Percentiles rank a stretch among this genome's conserved stretches.
Conservation (phyloP, 495 filamentous ascomycete species). For the Xylaria castorea region DNA sequence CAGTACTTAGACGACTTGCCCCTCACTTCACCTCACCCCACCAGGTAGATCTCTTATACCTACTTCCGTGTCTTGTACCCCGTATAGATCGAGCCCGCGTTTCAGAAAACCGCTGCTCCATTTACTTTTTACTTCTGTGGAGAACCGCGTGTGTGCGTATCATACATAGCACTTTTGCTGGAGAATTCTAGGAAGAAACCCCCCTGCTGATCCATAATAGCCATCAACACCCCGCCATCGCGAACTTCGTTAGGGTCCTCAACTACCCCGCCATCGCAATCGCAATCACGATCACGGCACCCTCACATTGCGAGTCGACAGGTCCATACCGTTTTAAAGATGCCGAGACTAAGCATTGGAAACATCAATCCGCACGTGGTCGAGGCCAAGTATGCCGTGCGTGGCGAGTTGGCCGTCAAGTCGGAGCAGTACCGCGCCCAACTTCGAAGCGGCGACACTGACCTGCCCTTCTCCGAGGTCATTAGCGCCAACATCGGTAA, state of each 20-base stretch:
- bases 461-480: conserved; percentile 85
- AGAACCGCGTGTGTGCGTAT: neutral
- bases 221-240: conserved; percentile 5
- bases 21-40: conserved; percentile 2
- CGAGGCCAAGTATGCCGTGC: conserved; percentile 92
- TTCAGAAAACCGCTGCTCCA: neutral
- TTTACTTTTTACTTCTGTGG: neutral
- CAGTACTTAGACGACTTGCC: neutral
- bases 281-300: conserved; percentile 29
- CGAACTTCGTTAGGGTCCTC: conserved; percentile 29
- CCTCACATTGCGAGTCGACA: conserved; percentile 28
- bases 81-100: conserved; percentile 1
- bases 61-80: neutral
- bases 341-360: conserved; percentile 72
- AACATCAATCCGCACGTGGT: conserved; percentile 92
- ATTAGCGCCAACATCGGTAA: conserved; percentile 99
- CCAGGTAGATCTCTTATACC: neutral
- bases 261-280: conserved; percentile 30
- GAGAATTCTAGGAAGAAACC: neutral
- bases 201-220: conserved; percentile 1
- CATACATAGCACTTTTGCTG: conserved; percentile 3
- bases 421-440: conserved; percentile 85
- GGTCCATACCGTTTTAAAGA: conserved; percentile 53
- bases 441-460: conserved; percentile 60
- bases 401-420: conserved; percentile 89